These are phyloP conservation scores for Epicoccum nigrum DNA, from an alignment of 2,329 filamentous ascomycete genomes.

Conservation along the genomic window DNA sequence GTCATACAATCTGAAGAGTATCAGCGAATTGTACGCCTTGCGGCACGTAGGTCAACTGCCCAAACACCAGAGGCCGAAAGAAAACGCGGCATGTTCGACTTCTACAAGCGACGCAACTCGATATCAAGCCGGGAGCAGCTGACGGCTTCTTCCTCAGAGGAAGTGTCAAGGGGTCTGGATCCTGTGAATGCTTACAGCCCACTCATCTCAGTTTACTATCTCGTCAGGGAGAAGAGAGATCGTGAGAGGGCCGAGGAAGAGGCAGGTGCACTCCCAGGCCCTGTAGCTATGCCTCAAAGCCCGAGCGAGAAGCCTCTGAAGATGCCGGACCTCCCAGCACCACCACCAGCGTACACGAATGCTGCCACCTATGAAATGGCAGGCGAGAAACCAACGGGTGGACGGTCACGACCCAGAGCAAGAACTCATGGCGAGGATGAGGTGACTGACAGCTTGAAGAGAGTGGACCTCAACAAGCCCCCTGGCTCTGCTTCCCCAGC, in stretches of 20 bases:
- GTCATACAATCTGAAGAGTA: conserved; percentile 96
- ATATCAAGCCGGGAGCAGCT: conserved; percentile 87
- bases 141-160: conserved; percentile 81
- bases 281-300: conserved; percentile 61
- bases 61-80: conserved; percentile 68
- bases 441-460: conserved; percentile 73
- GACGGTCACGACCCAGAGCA: conserved; percentile 80
- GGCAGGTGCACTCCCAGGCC: conserved; percentile 66
- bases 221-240: conserved; percentile 93
- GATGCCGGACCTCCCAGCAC: conserved; percentile 77
- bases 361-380: conserved; percentile 83
- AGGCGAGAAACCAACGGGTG: conserved; percentile 84
- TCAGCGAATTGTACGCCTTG: conserved; percentile 77
- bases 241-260: conserved; percentile 69
- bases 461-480: conserved; percentile 62
- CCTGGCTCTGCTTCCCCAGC: conserved; percentile 56
- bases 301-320: conserved; percentile 63
- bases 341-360: conserved; percentile 89
- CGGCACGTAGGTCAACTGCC: conserved; percentile 68
- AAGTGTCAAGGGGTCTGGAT: conserved; percentile 79
- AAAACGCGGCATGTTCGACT: conserved; percentile 92
- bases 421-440: conserved; percentile 96
- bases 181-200: conserved; percentile 93
- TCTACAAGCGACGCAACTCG: conserved; percentile 94
- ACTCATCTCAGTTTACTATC: conserved; percentile 89